Evolutionary conservation across 371 early-diverging fungal species (phyloP), one percentile per base, ranked within the genome.

Genomic region (Dichotomocladium elegans): DNA sequence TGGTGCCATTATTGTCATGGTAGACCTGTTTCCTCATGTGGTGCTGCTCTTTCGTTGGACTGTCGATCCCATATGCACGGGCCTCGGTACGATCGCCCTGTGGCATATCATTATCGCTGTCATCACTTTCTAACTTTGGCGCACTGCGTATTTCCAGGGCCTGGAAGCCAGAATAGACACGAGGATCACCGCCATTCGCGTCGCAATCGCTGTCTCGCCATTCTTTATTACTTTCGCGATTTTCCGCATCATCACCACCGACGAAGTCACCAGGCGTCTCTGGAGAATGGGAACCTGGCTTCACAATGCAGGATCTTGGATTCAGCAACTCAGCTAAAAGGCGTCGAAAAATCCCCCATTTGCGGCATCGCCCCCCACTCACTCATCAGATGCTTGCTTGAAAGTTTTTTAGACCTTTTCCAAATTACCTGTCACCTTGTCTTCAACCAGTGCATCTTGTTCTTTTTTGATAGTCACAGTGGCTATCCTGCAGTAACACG

Each of bases 321-420:
- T n/a, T n/a, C n/a, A n/a, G n/a, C n/a, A n/a, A n/a, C n/a, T n/a
- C n/a, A n/a, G n/a, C n/a, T n/a, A n/a, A n/a, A n/a, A n/a, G n/a
- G n/a, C n/a, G n/a, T n/a, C n/a, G n/a, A n/a, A n/a, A n/a, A 5
- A 66, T 68, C 58, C 48, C 21, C 2, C 19, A 9, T 22, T 9
- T 25, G 8, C 4, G 25, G 4, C 19, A 24, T 43, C 6, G 44
- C 3, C 15, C 1, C n/a, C 25, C 12, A 17, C 15, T 8, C n/a
- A 21, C 6, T 14, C 5, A 43, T 43, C 22, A 3, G 4, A 22
- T 24, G 26, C 5, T 12, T 14, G 1, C 22, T n/a, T n/a, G n/a
- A n/a, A n/a, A n/a, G n/a, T n/a, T n/a, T n/a, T n/a, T n/a, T n/a
- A n/a, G n/a, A 42, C 12, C 10, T 17, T 17, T 42, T 2, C 10